These are phyloP conservation scores for Pichia deserticola DNA, from an alignment of 805 yeast genomes.

Conservation along the genomic window DNA sequence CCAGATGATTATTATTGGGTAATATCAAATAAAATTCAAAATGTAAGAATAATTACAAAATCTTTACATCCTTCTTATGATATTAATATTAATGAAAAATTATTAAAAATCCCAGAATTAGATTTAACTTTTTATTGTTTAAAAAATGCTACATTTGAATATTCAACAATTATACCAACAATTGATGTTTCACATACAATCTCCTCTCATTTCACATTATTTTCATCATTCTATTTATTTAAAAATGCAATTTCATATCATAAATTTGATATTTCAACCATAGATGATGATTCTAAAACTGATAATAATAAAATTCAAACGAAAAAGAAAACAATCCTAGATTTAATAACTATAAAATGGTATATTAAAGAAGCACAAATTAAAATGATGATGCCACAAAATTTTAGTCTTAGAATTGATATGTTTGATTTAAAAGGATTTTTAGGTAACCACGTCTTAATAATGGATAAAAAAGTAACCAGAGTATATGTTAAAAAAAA, in stretches of 20 bases:
- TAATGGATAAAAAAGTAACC: conserved; percentile 4
- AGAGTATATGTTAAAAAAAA: conserved; percentile 11
- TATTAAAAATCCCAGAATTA: conserved; percentile 6
- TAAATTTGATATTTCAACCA: not conserved
- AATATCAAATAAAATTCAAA: not conserved
- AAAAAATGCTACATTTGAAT: conserved; percentile 4
- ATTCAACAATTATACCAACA: conserved; percentile 1
- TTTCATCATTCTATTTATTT: conserved; percentile 39
- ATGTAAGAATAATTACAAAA: not conserved
- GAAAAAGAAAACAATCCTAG: not conserved
- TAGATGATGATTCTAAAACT: not conserved
- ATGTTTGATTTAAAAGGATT: conserved; percentile 22
- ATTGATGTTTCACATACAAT: conserved; percentile 25
- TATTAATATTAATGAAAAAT: not conserved
- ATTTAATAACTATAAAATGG: conserved; percentile 5
- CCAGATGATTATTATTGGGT: conserved; percentile 12
- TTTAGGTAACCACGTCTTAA: conserved; percentile 4
- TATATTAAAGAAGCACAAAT: conserved; percentile 11
- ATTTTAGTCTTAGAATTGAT: conserved; percentile 43
- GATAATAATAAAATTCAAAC: not conserved
- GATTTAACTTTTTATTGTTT: conserved; percentile 5
- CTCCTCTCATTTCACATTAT: conserved; percentile 37
- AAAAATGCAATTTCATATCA: conserved; percentile 29
- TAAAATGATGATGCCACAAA: conserved; percentile 36
- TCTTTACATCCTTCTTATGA: not conserved